Percentiles rank a stretch among this genome's conserved stretches.
Evolutionary conservation across 1,284 basidiomycete genomes (phyloP).

Genomic region (Moniliella sp.): DNA sequence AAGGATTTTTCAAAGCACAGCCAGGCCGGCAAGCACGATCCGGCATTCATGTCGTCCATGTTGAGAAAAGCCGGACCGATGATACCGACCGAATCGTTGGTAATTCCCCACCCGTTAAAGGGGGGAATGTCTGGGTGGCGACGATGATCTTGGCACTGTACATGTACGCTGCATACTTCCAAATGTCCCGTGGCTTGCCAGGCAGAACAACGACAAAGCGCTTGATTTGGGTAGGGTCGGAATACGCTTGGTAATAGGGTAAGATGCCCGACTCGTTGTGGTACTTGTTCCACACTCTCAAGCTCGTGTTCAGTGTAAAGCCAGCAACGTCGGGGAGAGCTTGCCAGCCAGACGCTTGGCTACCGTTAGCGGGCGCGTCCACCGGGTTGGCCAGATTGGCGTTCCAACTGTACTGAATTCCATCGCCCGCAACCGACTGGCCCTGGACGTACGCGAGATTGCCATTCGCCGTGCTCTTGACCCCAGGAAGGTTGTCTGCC

Average conservation of each 20-base stretch:
- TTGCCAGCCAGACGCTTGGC: too few relatives aligned
- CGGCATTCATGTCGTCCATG: constrained; percentile 7
- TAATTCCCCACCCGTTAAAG: too few relatives aligned
- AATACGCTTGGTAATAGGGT: constrained; percentile 17
- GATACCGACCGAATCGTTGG: constrained; percentile 16
- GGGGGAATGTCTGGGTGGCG: too few relatives aligned
- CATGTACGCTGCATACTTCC: too few relatives aligned
- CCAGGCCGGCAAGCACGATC: constrained; percentile 10
- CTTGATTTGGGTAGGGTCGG: constrained; percentile 14
- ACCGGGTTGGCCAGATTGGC: too few relatives aligned
- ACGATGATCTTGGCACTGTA: too few relatives aligned
- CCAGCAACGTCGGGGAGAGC: constrained; percentile 8
- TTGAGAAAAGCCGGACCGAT: constrained; percentile 21
- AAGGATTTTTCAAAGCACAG: constrained; percentile 14
- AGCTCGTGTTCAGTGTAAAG: constrained; percentile 18
- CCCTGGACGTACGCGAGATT: too few relatives aligned
- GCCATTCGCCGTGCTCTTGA: too few relatives aligned
- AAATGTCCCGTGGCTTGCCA: constrained; percentile 23
- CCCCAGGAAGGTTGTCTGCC: too few relatives aligned
- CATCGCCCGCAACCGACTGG: too few relatives aligned
- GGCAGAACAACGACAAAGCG: constrained; percentile 20
- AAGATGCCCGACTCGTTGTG: constrained; percentile 10
- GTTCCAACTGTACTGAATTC: too few relatives aligned
- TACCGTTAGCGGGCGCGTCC: too few relatives aligned
- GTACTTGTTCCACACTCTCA: constrained; percentile 4